A percentile compares a stretch with the other conserved stretches of the same genome.
phyloP scores from a whole-genome alignment of 1,284 basidiomycete genomes.

The Vanrija pseudolonga region DNA sequence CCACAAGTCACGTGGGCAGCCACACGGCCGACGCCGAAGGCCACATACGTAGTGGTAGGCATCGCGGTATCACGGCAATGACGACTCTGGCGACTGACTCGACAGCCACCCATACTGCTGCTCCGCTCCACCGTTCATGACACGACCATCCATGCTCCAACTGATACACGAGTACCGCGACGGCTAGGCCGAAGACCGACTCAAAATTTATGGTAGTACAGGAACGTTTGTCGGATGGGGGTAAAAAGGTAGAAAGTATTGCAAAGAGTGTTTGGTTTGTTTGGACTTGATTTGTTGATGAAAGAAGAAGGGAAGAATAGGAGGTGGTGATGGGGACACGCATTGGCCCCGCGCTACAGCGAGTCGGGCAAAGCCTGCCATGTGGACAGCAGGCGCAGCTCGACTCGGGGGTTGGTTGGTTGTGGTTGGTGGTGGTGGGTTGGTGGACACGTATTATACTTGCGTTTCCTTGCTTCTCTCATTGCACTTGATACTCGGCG shows the following conservation, averaged over 20 bases:
- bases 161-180: constrained; percentile 3
- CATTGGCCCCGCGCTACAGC: no score
- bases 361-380: no score
- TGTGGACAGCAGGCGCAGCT: no score
- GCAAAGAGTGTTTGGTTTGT: not conserved
- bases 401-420: no score
- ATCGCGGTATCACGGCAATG: no score
- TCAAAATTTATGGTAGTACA: constrained; percentile 6
- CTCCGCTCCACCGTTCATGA: not conserved
- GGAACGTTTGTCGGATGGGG: not conserved
- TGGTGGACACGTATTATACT: constrained; percentile 7
- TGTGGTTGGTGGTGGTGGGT: no score
- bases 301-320: not conserved
- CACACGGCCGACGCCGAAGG: no score
- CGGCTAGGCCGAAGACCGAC: not conserved
- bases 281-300: not conserved
- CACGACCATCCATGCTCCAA: constrained; percentile 9
- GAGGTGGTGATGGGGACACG: not conserved
- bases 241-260: not conserved
- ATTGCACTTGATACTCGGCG: not conserved
- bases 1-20: no score
- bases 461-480: constrained; percentile 1
- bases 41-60: no score
- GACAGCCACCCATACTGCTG: no score
- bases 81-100: no score